These are phyloP conservation scores for Mortierella sp. DNA, from an alignment of 371 early-diverging fungal genomes.

Conservation along the genomic window DNA sequence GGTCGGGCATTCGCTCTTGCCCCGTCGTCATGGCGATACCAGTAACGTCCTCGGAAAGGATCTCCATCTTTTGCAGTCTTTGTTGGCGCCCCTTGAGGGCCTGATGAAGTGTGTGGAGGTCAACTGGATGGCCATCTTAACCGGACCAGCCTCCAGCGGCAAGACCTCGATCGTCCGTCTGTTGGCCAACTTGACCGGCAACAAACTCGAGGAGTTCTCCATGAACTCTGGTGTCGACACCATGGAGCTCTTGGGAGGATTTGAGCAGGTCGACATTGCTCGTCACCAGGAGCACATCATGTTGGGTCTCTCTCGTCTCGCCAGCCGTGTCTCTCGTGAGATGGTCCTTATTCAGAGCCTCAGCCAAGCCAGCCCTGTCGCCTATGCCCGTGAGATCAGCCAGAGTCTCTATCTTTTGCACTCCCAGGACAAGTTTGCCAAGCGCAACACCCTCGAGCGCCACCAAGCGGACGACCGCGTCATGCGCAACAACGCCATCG, in stretches of 20 bases:
- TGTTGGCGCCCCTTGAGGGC: slow-evolving; percentile 80
- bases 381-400: slow-evolving; percentile 54
- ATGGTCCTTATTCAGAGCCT: slow-evolving; percentile 30
- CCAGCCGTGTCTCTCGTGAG: slow-evolving; percentile 52
- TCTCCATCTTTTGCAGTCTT: slow-evolving; percentile 74
- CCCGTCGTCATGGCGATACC: slow-evolving; percentile 61
- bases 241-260: slow-evolving; percentile 96
- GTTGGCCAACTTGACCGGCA: slow-evolving; percentile 86
- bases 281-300: slow-evolving; percentile 79
- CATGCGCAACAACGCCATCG: slow-evolving; percentile 57
- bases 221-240: slow-evolving; percentile 97
- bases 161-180: slow-evolving; percentile 91
- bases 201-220: slow-evolving; percentile 88
- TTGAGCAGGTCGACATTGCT: slow-evolving; percentile 94
- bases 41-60: slow-evolving; percentile 61
- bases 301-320: slow-evolving; percentile 55
- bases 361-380: slow-evolving; percentile 12
- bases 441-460: slow-evolving; percentile 29
- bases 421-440: slow-evolving; percentile 54
- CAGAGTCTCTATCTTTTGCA: slow-evolving; percentile 55
- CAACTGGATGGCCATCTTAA: slow-evolving; percentile 94
- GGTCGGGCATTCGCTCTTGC: slow-evolving; percentile 80
- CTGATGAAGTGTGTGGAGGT: slow-evolving; percentile 92
- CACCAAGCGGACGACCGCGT: slow-evolving; percentile 50
- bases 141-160: slow-evolving; percentile 88